Evolutionary conservation across 805 yeast genomes (phyloP).

Genomic region (Metschnikowia anglica): DNA sequence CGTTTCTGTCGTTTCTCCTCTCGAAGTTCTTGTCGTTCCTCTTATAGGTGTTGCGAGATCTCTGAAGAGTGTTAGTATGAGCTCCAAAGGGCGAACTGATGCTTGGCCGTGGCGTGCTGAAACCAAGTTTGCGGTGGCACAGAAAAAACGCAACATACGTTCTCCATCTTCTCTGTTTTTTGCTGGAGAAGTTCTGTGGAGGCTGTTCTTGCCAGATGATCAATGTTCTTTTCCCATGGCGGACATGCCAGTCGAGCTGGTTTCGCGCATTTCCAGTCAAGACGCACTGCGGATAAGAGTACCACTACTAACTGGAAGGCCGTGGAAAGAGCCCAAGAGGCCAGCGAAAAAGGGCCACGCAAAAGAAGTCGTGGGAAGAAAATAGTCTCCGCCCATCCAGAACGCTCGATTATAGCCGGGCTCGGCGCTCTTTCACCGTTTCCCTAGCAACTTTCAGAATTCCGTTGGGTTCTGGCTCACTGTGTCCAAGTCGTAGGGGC

Average conservation of each 20-base stretch:
- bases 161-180: constrained; percentile 14
- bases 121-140: background rate
- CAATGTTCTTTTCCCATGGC: constrained; percentile 1
- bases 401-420: too few species aligned
- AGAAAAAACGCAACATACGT: constrained; percentile 14
- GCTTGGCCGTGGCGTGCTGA: background rate
- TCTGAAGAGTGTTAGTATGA: constrained; percentile 15
- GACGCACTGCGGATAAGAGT: background rate
- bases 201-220: background rate
- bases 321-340: too few species aligned
- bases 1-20: constrained; percentile 10
- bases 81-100: background rate
- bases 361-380: too few species aligned
- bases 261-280: constrained; percentile 1
- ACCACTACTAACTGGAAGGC: too few species aligned
- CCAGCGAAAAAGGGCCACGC: too few species aligned
- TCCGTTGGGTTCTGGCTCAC: too few species aligned
- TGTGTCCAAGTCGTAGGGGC: too few species aligned
- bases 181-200: background rate
- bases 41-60: constrained; percentile 14
- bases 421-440: too few species aligned
- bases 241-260: background rate
- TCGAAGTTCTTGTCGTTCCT: constrained; percentile 13
- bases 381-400: too few species aligned
- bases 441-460: too few species aligned